Percentiles rank a stretch among this genome's conserved stretches.
Conservation (phyloP, 2,329 filamentous ascomycete species). For the Ceratocystis colombiana region DNA sequence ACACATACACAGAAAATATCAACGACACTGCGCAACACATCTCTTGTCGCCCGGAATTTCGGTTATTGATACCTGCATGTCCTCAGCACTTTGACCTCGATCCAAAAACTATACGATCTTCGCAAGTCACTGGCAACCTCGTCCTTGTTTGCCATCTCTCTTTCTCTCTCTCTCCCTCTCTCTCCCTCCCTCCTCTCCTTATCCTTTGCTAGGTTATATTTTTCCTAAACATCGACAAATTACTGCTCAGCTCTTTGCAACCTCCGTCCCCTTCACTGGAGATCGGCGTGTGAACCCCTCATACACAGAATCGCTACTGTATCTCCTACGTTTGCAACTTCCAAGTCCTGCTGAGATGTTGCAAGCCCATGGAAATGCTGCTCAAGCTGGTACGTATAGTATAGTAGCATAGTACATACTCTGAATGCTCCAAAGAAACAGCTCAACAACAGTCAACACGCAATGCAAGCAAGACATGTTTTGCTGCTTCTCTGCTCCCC, state of each 20-base stretch:
- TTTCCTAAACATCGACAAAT: background rate
- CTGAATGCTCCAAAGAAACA: background rate
- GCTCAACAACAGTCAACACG: background rate
- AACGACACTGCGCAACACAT: background rate
- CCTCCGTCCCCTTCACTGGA: background rate
- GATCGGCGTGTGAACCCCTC: background rate
- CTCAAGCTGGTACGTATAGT: constrained; percentile 8
- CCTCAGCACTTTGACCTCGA: background rate
- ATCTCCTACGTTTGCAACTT: background rate
- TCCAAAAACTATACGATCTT: background rate
- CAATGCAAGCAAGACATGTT: constrained; percentile 8
- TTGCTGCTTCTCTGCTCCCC: background rate
- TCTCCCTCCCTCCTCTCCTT: background rate
- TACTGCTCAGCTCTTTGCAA: background rate
- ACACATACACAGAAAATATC: background rate
- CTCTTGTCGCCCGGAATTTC: background rate
- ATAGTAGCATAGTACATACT: too few relatives aligned
- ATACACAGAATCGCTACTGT: background rate
- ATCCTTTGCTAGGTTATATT: background rate
- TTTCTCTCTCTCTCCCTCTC: background rate
- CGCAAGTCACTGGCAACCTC: background rate
- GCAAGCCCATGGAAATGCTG: constrained; percentile 6
- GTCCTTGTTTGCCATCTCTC: background rate
- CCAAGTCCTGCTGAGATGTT: background rate
- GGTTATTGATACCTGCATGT: background rate